phyloP scores from a whole-genome alignment of 768 basidiomycete genomes.

The Tulasnella sp. region DNA sequence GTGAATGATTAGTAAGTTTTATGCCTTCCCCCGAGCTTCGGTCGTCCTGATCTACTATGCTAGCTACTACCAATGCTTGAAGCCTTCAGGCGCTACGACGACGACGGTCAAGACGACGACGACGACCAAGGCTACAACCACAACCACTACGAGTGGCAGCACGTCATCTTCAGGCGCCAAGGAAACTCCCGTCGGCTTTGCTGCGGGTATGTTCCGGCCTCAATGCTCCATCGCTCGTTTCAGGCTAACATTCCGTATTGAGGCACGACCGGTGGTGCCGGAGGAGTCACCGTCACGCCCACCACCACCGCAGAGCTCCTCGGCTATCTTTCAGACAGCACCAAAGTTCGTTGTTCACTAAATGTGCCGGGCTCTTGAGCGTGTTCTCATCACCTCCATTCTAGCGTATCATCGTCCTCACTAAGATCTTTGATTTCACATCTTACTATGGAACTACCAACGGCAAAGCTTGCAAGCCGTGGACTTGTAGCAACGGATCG shows the following conservation, averaged over 20 bases:
- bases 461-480: not conserved
- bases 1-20: not conserved
- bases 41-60: not conserved
- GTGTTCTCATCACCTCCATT: not conserved
- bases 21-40: not conserved
- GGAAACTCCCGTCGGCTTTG: slow-evolving; percentile 1
- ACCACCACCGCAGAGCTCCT: not conserved
- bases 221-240: not conserved
- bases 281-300: slow-evolving; percentile 3
- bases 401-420: slow-evolving; percentile 6
- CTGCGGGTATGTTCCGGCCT: not conserved
- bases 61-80: not conserved
- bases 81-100: not conserved
- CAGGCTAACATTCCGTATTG: not conserved
- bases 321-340: not conserved
- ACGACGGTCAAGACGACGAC: not conserved
- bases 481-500: not conserved
- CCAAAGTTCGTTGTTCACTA: not conserved
- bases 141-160: not conserved
- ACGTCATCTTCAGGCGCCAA: not conserved
- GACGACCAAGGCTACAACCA: not conserved
- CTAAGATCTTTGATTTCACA: not conserved
- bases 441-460: not conserved
- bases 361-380: no score
- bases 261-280: not conserved